These are phyloP conservation scores for Podospora pseudoanserina DNA, from an alignment of 495 filamentous ascomycete genomes.

Conservation along the genomic window DNA sequence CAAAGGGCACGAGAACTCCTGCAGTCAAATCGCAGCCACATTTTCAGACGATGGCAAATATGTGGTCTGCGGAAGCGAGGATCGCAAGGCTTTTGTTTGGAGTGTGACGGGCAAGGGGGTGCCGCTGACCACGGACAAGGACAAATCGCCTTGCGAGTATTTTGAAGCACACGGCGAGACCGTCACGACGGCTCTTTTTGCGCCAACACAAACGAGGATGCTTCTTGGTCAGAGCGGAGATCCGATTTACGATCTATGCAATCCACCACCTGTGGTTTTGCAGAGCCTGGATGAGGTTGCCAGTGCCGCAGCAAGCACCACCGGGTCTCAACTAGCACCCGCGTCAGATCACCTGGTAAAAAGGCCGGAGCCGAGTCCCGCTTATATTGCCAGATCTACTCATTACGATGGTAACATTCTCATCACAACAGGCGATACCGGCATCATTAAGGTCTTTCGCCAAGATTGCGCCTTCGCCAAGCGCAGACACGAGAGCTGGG, in stretches of 20 bases:
- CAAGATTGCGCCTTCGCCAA: conserved; percentile 79
- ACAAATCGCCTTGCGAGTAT: conserved; percentile 76
- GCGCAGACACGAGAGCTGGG: conserved; percentile 59
- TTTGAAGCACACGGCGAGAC: conserved; percentile 88
- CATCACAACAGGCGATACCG: conserved; percentile 82
- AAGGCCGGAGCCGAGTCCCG: conserved; percentile 49
- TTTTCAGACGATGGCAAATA: conserved; percentile 87
- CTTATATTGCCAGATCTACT: conserved; percentile 67
- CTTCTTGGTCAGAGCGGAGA: conserved; percentile 77
- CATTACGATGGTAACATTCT: conserved; percentile 90
- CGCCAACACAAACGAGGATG: conserved; percentile 73
- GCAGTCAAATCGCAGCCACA: conserved; percentile 82
- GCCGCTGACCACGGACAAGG: conserved; percentile 57
- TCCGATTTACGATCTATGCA: conserved; percentile 93
- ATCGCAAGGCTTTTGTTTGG: conserved; percentile 88
- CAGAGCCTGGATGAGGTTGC: conserved; percentile 65
- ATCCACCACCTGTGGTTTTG: conserved; percentile 87
- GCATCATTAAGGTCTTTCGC: conserved; percentile 87
- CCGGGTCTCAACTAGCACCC: conserved; percentile 27
- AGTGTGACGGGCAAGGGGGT: conserved; percentile 53
- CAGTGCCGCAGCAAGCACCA: conserved; percentile 34
- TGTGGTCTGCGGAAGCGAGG: conserved; percentile 92
- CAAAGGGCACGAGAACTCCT: conserved; percentile 88
- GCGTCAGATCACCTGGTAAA: conserved; percentile 26
- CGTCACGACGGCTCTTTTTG: conserved; percentile 82